A percentile compares a stretch with the other conserved stretches of the same genome.
These are phyloP conservation scores for Pichia sp. DNA, from an alignment of 1,139 yeast genomes.

Conservation along the genomic window DNA sequence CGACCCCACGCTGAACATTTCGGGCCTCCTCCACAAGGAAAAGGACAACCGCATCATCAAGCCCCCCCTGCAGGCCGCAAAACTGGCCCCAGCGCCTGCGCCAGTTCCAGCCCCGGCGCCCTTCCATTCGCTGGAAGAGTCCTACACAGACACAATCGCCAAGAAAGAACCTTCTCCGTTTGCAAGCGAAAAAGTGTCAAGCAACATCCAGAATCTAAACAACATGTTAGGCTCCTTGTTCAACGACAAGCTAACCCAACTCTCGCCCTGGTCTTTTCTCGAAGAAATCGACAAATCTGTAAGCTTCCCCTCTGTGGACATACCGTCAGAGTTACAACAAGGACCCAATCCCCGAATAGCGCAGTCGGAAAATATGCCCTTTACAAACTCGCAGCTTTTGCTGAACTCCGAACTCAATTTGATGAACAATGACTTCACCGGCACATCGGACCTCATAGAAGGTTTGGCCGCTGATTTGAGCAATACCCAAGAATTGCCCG, in stretches of 20 bases:
- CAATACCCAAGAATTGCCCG: conserved; percentile 20
- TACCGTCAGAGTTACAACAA: not conserved
- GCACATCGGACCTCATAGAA: conserved; percentile 14
- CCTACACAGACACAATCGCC: not conserved
- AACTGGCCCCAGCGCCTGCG: not conserved
- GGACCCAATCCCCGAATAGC: not conserved
- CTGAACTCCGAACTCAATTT: not conserved
- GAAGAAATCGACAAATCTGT: conserved; percentile 14
- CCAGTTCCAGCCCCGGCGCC: not conserved
- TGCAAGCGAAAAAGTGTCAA: conserved; percentile 7
- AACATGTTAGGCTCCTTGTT: conserved; percentile 13
- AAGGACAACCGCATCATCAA: not conserved
- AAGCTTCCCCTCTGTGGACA: not conserved
- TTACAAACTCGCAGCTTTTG: not conserved
- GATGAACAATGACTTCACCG: not conserved
- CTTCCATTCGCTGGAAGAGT: conserved; percentile 6
- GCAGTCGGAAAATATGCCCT: not conserved
- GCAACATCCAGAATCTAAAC: conserved; percentile 17
- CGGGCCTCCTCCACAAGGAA: not conserved
- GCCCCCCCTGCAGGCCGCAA: not conserved
- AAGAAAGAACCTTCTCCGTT: not conserved
- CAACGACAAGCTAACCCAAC: conserved; percentile 12
- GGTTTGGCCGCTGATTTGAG: conserved; percentile 26
- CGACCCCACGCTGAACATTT: not conserved
- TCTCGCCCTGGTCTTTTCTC: conserved; percentile 18